Conservation (phyloP, 2,329 filamentous ascomycete species). For the Neofusicoccum sp. region DNA sequence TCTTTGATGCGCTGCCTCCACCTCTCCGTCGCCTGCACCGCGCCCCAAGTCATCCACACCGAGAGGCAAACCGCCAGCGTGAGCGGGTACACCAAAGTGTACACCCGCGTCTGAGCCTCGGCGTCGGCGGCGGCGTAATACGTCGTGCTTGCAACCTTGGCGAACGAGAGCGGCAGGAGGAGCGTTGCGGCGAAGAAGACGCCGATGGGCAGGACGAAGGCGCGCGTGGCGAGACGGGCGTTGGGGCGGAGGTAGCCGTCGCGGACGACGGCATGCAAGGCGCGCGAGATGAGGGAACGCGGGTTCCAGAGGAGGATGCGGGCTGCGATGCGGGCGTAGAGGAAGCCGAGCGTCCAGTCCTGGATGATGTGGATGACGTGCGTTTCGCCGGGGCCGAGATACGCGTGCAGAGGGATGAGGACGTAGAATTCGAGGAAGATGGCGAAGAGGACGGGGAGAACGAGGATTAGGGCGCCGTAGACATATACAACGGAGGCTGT, state of each 20-base stretch:
- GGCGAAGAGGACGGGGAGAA: conserved; percentile 78
- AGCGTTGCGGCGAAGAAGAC: conserved; percentile 64
- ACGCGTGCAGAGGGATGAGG: conserved; percentile 81
- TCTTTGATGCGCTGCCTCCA: conserved; percentile 85
- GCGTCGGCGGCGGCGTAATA: conserved; percentile 43
- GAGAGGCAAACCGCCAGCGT: conserved; percentile 48
- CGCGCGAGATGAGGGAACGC: conserved; percentile 68
- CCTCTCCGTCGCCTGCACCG: conserved; percentile 59
- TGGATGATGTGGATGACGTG: conserved; percentile 87
- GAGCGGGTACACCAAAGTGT: conserved; percentile 70
- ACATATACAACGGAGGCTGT: conserved; percentile 66
- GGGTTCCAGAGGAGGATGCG: conserved; percentile 68
- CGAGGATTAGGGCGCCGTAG: conserved; percentile 69
- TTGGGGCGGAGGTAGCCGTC: conserved; percentile 75
- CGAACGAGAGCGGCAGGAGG: conserved; percentile 61
- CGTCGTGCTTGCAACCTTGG: conserved; percentile 50
- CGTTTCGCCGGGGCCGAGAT: conserved; percentile 47
- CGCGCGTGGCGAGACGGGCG: conserved; percentile 73
- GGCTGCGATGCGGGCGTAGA: conserved; percentile 80
- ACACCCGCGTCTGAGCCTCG: conserved; percentile 43
- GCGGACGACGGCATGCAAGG: conserved; percentile 70
- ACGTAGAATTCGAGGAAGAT: conserved; percentile 84
- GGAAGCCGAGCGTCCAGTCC: conserved; percentile 87
- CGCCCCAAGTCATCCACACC: conserved; percentile 51
- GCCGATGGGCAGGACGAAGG: conserved; percentile 75